phyloP scores from a whole-genome alignment of 2,329 filamentous ascomycete species.

The Penicillium verrucosum region DNA sequence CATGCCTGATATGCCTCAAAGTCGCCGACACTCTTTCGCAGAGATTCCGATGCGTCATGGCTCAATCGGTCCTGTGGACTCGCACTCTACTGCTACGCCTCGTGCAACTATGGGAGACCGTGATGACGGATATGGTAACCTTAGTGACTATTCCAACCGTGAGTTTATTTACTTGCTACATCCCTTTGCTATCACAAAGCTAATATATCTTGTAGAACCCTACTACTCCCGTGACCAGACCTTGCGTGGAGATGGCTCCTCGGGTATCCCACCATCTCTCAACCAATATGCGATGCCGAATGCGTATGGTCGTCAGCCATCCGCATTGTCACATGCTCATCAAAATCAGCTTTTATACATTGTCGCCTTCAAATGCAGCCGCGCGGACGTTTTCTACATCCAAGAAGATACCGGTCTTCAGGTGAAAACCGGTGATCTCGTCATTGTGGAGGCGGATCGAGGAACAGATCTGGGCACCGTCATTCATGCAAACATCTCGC shows the following conservation, averaged over 20 bases:
- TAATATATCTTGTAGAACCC: slow-evolving; percentile 41
- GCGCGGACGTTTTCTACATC: slow-evolving; percentile 95
- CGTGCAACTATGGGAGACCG: slow-evolving; percentile 36
- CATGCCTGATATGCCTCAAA: slow-evolving; percentile 47
- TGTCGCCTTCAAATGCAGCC: slow-evolving; percentile 92
- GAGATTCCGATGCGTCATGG: slow-evolving; percentile 49
- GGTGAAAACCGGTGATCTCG: slow-evolving; percentile 85
- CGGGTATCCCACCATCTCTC: slow-evolving; percentile 36
- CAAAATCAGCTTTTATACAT: slow-evolving; percentile 60
- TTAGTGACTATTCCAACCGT: slow-evolving; percentile 36
- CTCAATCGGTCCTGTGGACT: slow-evolving; percentile 36
- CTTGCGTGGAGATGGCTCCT: slow-evolving; percentile 35
- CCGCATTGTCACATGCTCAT: slow-evolving; percentile 35
- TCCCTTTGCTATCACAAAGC: slow-evolving; percentile 30
- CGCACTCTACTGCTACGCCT: slow-evolving; percentile 24
- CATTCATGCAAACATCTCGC: slow-evolving; percentile 79
- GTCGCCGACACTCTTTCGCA: slow-evolving; percentile 51
- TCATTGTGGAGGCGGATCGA: slow-evolving; percentile 96
- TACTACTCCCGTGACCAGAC: slow-evolving; percentile 44
- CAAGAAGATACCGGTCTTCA: slow-evolving; percentile 91
- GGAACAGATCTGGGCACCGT: slow-evolving; percentile 95
- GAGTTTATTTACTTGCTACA: slow-evolving; percentile 36
- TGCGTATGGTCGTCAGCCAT: slow-evolving; percentile 39
- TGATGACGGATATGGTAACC: slow-evolving; percentile 38
- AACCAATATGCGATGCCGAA: slow-evolving; percentile 41